Evolutionary conservation across 306 rosid species (phyloP).

Genomic region (Vigna reflexopilosa): DNA sequence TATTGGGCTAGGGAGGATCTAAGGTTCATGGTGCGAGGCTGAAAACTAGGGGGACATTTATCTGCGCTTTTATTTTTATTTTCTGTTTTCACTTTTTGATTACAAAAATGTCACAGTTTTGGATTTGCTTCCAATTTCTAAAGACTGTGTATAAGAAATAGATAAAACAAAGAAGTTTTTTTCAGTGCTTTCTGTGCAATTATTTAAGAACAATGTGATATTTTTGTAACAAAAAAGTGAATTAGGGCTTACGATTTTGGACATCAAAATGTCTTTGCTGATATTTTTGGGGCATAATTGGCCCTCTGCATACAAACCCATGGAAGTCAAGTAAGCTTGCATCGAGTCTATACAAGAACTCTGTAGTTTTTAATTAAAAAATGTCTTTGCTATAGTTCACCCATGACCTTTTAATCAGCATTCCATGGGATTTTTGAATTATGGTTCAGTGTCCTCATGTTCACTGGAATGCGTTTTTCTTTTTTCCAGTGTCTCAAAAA

Average conservation of each 20-base stretch:
- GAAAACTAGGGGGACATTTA: background rate
- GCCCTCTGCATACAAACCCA: background rate
- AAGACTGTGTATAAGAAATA: too few species aligned
- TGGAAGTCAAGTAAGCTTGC: conserved; percentile 18
- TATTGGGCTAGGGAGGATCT: background rate
- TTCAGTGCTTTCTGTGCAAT: too few species aligned
- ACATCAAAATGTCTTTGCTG: too few species aligned
- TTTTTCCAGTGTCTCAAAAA: conserved; percentile 63
- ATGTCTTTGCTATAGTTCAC: conserved; percentile 10
- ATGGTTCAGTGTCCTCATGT: conserved; percentile 37
- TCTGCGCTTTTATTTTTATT: too few species aligned
- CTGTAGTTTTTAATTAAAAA: conserved; percentile 19
- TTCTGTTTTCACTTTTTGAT: too few species aligned
- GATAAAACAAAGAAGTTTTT: too few species aligned
- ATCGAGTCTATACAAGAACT: conserved; percentile 16
- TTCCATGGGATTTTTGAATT: background rate
- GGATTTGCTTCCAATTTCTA: too few species aligned
- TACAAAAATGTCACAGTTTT: too few species aligned
- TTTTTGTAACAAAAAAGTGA: too few species aligned
- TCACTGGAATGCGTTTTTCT: conserved; percentile 37
- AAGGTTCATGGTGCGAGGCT: conserved; percentile 8
- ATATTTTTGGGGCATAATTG: background rate
- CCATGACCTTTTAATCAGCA: conserved; percentile 20
- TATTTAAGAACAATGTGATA: too few species aligned
- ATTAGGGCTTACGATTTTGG: too few species aligned